Evolutionary conservation across 192 early-diverging fungal genomes (phyloP).

Genomic region (Martensiomyces pterosporus): DNA sequence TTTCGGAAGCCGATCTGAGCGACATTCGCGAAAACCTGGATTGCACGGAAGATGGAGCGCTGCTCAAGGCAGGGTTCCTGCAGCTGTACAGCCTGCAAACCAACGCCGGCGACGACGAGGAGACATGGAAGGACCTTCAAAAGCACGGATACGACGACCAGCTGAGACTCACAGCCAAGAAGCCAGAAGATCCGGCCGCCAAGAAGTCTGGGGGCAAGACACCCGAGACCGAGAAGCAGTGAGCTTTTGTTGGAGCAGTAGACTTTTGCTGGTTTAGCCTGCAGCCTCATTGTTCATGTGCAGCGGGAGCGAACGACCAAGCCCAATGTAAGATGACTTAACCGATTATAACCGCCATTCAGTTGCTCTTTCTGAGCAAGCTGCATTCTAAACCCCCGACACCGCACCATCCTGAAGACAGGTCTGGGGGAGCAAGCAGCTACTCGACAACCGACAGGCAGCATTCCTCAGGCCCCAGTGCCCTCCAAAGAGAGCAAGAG

Average conservation of each 20-base stretch:
- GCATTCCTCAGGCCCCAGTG: background rate
- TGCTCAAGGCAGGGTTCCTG: constrained; percentile 69
- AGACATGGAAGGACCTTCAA: constrained; percentile 73
- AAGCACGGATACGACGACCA: constrained; percentile 53
- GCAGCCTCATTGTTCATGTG: constrained; percentile 6
- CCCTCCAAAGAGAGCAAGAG: constrained; percentile 3
- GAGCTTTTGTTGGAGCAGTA: too few species aligned
- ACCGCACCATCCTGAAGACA: background rate
- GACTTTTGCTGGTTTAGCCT: background rate
- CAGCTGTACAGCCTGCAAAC: constrained; percentile 80
- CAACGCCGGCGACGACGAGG: constrained; percentile 57
- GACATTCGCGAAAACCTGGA: constrained; percentile 71
- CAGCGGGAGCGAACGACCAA: constrained; percentile 31
- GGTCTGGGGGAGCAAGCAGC: constrained; percentile 11
- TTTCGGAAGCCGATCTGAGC: constrained; percentile 26
- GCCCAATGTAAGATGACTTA: background rate
- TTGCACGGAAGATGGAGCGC: constrained; percentile 53
- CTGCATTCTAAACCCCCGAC: constrained; percentile 1
- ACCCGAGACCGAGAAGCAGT: too few species aligned
- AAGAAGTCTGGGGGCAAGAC: too few species aligned
- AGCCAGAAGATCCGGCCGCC: too few species aligned
- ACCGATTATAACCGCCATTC: constrained; percentile 20
- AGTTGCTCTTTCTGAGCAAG: constrained; percentile 13
- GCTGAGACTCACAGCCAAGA: constrained; percentile 11
- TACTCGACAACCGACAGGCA: constrained; percentile 10